Evolutionary conservation across 1,284 basidiomycete genomes (phyloP).

Genomic region (Papiliotrema flavescens): DNA sequence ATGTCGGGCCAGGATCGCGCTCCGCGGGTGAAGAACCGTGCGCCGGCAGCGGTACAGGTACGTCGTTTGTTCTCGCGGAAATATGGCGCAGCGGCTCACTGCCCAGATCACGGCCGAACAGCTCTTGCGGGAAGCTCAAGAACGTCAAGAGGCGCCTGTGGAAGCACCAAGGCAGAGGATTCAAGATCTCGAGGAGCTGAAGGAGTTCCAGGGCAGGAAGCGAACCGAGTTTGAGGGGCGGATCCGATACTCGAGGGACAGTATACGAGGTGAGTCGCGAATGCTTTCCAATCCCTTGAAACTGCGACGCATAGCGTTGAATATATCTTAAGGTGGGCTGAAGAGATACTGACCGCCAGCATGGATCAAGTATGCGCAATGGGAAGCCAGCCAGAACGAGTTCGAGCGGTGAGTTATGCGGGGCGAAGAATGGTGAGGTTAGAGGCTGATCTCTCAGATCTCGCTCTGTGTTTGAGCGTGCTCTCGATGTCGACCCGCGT

Average conservation of each 20-base stretch:
- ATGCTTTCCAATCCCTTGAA: too few relatives aligned
- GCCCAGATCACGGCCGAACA: conserved; percentile 92
- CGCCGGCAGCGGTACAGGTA: conserved; percentile 85
- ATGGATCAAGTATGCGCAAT: conserved; percentile 61
- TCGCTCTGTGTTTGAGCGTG: conserved; percentile 92
- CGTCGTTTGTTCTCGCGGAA: conserved; percentile 23
- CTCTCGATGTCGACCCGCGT: conserved; percentile 89
- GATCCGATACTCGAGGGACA: conserved; percentile 74
- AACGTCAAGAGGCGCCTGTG: conserved; percentile 87
- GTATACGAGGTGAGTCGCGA: conserved; percentile 41
- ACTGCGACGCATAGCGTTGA: too few relatives aligned
- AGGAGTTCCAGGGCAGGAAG: conserved; percentile 92
- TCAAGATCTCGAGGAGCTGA: conserved; percentile 94
- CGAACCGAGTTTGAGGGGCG: conserved; percentile 95
- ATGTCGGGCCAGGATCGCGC: conserved; percentile 45
- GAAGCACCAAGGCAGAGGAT: conserved; percentile 90
- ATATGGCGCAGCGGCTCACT: background rate
- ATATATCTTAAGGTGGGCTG: background rate
- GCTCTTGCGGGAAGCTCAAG: conserved; percentile 95
- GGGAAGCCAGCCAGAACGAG: conserved; percentile 94
- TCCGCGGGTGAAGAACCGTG: conserved; percentile 83
- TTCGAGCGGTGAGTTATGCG: conserved; percentile 59
- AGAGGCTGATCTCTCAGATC: conserved; percentile 40
- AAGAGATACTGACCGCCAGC: conserved; percentile 31
- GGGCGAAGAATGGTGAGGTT: background rate